Evolutionary conservation across 2,329 filamentous ascomycete genomes (phyloP), one percentile per base, ranked within the genome.

Genomic region (Aplosporella prunicola): DNA sequence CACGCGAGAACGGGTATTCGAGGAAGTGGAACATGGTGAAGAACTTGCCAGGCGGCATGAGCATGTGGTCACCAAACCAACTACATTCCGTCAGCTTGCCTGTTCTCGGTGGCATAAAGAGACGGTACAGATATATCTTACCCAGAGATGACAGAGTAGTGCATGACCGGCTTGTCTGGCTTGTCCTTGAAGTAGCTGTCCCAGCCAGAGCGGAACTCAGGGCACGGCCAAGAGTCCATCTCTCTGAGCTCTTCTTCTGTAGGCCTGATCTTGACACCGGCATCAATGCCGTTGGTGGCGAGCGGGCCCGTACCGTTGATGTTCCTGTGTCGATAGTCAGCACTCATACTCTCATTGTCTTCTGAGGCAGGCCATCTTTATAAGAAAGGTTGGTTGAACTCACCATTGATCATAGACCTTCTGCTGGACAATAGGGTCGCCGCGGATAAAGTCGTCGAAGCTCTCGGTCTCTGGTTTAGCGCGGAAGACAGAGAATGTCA

Each of bases 121-220:
- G 30, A 25, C 32, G 16, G 23, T 10, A 20, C 10, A 10, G 2
- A 13, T 5, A 16, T 15, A 14, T 16, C 27, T 29, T 29, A 29
- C 37, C 57, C 54, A 7, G 80, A 66, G 51, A 88, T 86, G 39
- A 87, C 74, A 2, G 72, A 80, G 62, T 88, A 88, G 55, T 88
- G 83, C 82, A 88, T 88, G 28, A 88, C 82, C 0, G 82, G 83
- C 69, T 88, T 88, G 60, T 88, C 82, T 1, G 81, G 81, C 66
- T 87, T 87, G 55, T 88, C 62, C 66, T 85, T 82, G 61, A 88
- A 89, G 64, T 89, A 88, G 37, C 73, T 78, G 49, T 88, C 76
- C 81, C 82, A 89, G 2, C 82, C 81, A 5, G 73, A 71, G 30
- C 70, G 71, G 66, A 89, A 89, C 36, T 85, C 77, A 9, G 76